Evolutionary conservation across 192 early-diverging fungal genomes (phyloP).

Genomic region (Coemansia furcata): DNA sequence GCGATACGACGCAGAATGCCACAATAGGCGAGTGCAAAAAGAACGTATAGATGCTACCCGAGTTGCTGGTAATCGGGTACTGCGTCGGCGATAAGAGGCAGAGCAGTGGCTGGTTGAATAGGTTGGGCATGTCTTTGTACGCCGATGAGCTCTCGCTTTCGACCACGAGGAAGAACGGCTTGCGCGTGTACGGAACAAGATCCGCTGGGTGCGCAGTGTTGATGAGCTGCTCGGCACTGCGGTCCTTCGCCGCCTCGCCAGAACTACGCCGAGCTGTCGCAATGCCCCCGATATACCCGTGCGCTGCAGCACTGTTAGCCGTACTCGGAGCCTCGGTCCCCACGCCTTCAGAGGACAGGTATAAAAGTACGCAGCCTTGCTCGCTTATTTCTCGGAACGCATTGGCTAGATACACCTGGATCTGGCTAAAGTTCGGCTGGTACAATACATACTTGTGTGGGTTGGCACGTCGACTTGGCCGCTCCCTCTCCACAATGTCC

Average conservation of each 20-base stretch:
- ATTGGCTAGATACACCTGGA: constrained; percentile 88
- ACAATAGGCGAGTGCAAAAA: constrained; percentile 90
- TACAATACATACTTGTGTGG: constrained; percentile 95
- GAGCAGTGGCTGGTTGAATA: constrained; percentile 86
- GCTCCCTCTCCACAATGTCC: constrained; percentile 10
- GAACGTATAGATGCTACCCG: constrained; percentile 91
- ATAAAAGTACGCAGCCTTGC: constrained; percentile 82
- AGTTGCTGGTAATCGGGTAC: constrained; percentile 69
- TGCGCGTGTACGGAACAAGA: constrained; percentile 90
- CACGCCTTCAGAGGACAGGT: constrained; percentile 85
- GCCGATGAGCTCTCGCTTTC: constrained; percentile 87
- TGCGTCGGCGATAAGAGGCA: constrained; percentile 86
- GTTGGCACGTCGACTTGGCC: constrained; percentile 52
- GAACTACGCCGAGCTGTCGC: constrained; percentile 43
- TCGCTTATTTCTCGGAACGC: constrained; percentile 90
- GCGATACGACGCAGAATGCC: constrained; percentile 72
- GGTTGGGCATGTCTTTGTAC: constrained; percentile 81
- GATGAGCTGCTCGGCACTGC: constrained; percentile 50
- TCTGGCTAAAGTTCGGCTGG: constrained; percentile 84
- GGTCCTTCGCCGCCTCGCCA: constrained; percentile 30
- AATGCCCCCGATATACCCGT: constrained; percentile 48
- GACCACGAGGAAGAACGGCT: constrained; percentile 90
- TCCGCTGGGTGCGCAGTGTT: constrained; percentile 89
- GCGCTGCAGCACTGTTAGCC: not conserved
- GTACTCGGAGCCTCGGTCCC: not conserved